Percentiles rank a stretch among this genome's conserved stretches.
These are phyloP conservation scores for Albifimbria verrucaria DNA, from an alignment of 2,329 filamentous ascomycete species.

Conservation along the genomic window DNA sequence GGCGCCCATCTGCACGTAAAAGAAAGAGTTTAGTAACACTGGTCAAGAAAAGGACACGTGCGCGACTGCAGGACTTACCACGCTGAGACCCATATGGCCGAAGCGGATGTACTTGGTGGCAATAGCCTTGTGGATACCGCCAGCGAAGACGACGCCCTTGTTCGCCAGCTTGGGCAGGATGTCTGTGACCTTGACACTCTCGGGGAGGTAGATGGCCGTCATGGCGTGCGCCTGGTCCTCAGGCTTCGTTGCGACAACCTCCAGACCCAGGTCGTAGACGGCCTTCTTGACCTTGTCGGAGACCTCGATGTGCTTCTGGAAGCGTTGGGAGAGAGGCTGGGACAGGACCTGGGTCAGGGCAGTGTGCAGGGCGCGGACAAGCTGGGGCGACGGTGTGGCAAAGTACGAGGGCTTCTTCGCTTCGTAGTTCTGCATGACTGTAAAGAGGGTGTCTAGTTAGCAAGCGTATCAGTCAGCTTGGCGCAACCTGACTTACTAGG, in stretches of 20 bases:
- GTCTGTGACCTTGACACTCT: slow-evolving; percentile 75
- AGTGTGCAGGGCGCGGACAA: slow-evolving; percentile 90
- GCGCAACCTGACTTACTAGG: slow-evolving; percentile 58
- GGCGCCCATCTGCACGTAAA: slow-evolving; percentile 59
- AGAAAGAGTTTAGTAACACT: too few relatives aligned
- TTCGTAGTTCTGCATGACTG: slow-evolving; percentile 98
- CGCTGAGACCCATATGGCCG: slow-evolving; percentile 95
- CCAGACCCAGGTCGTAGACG: slow-evolving; percentile 75
- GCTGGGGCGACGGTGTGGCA: slow-evolving; percentile 90
- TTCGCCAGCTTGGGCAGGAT: slow-evolving; percentile 80
- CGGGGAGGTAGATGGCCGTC: slow-evolving; percentile 95
- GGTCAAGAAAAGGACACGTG: background rate
- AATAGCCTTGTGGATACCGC: slow-evolving; percentile 94
- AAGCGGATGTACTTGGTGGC: slow-evolving; percentile 91
- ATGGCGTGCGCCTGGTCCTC: slow-evolving; percentile 95
- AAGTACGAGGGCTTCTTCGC: slow-evolving; percentile 97
- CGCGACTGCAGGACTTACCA: slow-evolving; percentile 48
- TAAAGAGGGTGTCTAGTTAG: slow-evolving; percentile 10
- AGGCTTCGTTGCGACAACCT: slow-evolving; percentile 79
- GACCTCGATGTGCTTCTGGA: slow-evolving; percentile 73
- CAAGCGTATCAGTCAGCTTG: background rate
- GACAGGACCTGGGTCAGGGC: slow-evolving; percentile 80
- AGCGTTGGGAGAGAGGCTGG: slow-evolving; percentile 76
- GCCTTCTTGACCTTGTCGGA: slow-evolving; percentile 86
- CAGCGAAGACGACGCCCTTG: slow-evolving; percentile 90